Base-by-base conservation (phyloP, 2,329 filamentous ascomycete genomes). In the Hyphodiscus sp. region DNA sequence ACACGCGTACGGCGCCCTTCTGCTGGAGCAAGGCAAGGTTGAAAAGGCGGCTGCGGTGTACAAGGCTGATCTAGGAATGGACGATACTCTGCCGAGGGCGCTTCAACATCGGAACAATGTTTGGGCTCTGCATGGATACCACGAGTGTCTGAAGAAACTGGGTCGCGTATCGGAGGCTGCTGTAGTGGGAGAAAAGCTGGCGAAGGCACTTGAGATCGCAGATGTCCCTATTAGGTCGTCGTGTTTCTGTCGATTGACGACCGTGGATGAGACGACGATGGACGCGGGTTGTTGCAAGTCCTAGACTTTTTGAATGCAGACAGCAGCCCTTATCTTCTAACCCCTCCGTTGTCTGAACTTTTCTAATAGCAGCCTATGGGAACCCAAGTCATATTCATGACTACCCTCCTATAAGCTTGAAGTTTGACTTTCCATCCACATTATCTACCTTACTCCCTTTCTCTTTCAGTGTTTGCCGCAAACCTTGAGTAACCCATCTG, bases 61-160 rank as follows among this genome's bases (percentile, higher is more conserved):
- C 58, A 71, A 69, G 19, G 81, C 80, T 0, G 83, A 87, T 61
- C 66, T 87, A 15, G 84, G 84, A 0, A 62, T 84, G 15, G 75
- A 79, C 52, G 71, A 75, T n/a, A 78, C 75, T 0, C 67, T 89
- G 2, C 82, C 85, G 0, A 74, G 87, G 19, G 79, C 85, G 0
- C 72, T 81, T 48, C 79, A 80, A 57, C 87, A 90, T 67, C 83
- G 79, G 7, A 84, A 84, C 47, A 91, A 91, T 58, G 81, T 91
- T 0, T 91, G 87, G 87, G 79, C 85, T 4, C 67, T 91, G 56
- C 84, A 88, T 61, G 87, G 87, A 0, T 86, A 83, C 58, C 78
- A 88, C 58, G 87, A 91, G 69, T 88, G 87, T 63, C 65, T 90
- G 47, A 58, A 75, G 2, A 79, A 72, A 55, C 65, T 86, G 15